Evolutionary conservation across 2,329 filamentous ascomycete species (phyloP), one percentile per base, ranked within the genome.

Genomic region (Raffaelea albimanens): DNA sequence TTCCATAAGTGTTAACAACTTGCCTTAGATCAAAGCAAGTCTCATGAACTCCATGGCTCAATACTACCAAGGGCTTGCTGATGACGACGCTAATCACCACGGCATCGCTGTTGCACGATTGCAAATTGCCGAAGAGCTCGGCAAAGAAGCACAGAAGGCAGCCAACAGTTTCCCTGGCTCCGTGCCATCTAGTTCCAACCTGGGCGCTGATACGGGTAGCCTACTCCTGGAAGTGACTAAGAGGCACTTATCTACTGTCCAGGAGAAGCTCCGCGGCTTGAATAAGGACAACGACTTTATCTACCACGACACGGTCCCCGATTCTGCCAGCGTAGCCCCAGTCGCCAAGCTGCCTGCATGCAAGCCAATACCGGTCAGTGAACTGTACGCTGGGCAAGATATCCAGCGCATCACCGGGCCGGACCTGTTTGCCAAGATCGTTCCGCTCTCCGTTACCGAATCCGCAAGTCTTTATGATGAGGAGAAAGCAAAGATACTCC

Each of bases 211-310:
- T 52, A 86, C 87, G 3, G 86, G 87, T 1, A 59, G 74, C 1
- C 73, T 82, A 45, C 67, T 98, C 33, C 70, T 79, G n/a, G 89
- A 95, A 31, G 77, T 95, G 54, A 83, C 87, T 16, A 95, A 88
- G 63, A 80, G 89, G 52, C 91, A 97, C 57, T 67, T 86, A 23
- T 73, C 85, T 0, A 83, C 80, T 29, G 83, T 95, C 3, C 85
- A 95, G 61, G 85, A 91, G 52, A 90, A 86, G 62, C 70, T 95
- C 20, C 71, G 72, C 18, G 82, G 87, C 51, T 75, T 90, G 44
- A 74, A 77, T 56, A 95, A 95, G 59, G 93, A 98, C 64, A 98
- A 98, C 56, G 93, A 98, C 62, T 97, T 93, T 64, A 95, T 98
- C 61, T 98, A 98, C 61, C 93, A 98, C 62, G 88, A 97, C 57